phyloP scores from a whole-genome alignment of 192 early-diverging fungal genomes.

The Cladochytrium replicatum region DNA sequence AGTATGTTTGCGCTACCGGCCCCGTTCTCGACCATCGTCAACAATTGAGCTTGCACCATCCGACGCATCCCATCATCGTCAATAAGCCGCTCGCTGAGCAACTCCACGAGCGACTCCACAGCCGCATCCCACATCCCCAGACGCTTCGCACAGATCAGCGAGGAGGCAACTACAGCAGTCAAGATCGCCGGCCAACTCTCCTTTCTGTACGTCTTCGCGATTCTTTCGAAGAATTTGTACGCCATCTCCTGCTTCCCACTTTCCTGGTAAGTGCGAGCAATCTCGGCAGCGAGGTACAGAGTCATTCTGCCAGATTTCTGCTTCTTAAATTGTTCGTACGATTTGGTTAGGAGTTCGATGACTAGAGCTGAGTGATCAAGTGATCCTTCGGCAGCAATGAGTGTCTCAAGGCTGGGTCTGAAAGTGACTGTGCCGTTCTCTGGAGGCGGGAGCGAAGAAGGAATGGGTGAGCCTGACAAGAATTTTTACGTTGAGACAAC shows the following conservation, averaged over 20 bases:
- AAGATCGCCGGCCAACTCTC: conserved; percentile 69
- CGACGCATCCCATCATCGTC: conserved; percentile 5
- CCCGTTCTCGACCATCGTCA: too few species aligned
- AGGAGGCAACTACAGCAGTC: conserved; percentile 54
- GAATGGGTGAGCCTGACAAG: too few species aligned
- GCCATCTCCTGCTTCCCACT: conserved; percentile 78
- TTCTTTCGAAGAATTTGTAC: conserved; percentile 79
- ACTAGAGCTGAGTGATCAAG: conserved; percentile 58
- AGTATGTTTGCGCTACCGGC: too few species aligned
- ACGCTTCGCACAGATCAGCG: conserved; percentile 59
- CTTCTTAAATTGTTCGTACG: conserved; percentile 83
- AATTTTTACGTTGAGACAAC: too few species aligned
- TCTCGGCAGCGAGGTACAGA: conserved; percentile 73
- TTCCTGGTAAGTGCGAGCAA: conserved; percentile 70
- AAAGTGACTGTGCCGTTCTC: too few species aligned
- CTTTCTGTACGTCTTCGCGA: conserved; percentile 80
- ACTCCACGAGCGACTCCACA: conserved; percentile 62
- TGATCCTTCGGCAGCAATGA: conserved; percentile 40
- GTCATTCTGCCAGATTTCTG: conserved; percentile 67
- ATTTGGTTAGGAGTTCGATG: conserved; percentile 76
- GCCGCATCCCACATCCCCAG: conserved; percentile 49
- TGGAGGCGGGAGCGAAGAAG: too few species aligned
- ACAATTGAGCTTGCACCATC: conserved; percentile 4
- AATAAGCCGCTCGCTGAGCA: conserved; percentile 37
- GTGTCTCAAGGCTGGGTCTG: too few species aligned